These are phyloP conservation scores for Pelargonium myrrhifolium DNA, from an alignment of 441 rosid species.

Conservation along the genomic window DNA sequence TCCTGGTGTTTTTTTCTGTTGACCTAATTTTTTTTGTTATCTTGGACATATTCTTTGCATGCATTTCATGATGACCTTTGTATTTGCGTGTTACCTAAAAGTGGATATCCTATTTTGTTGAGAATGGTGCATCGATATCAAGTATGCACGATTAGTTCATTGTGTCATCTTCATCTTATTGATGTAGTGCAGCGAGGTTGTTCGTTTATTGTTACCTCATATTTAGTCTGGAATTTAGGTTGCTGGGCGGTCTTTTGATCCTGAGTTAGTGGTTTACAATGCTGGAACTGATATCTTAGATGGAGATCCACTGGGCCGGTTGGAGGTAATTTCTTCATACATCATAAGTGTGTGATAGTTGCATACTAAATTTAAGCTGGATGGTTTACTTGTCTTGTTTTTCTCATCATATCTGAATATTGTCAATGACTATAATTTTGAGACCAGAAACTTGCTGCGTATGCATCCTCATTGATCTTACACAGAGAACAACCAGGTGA, in stretches of 20 bases:
- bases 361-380: not conserved
- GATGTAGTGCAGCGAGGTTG: too few relatives aligned
- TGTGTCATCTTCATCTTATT: too few relatives aligned
- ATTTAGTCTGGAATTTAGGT: slow-evolving; percentile 38
- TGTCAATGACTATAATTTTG: not conserved
- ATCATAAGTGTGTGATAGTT: not conserved
- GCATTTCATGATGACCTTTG: too few relatives aligned
- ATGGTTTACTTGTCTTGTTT: not conserved
- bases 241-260: slow-evolving; percentile 52
- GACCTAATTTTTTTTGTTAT: too few relatives aligned
- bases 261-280: slow-evolving; percentile 76
- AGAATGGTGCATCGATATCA: too few relatives aligned
- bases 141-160: too few relatives aligned
- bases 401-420: not conserved
- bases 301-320: slow-evolving; percentile 85
- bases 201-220: not conserved
- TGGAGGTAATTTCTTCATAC: slow-evolving; percentile 45
- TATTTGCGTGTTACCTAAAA: too few relatives aligned
- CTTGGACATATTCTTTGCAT: too few relatives aligned
- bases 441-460: not conserved
- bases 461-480: not conserved
- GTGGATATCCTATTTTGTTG: too few relatives aligned
- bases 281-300: slow-evolving; percentile 96
- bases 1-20: too few relatives aligned
- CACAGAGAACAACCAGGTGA: not conserved